Percentiles rank a stretch among this genome's conserved stretches.
Evolutionary conservation across 1,284 basidiomycete genomes (phyloP).

Genomic region (Singerocomus inundabilis): DNA sequence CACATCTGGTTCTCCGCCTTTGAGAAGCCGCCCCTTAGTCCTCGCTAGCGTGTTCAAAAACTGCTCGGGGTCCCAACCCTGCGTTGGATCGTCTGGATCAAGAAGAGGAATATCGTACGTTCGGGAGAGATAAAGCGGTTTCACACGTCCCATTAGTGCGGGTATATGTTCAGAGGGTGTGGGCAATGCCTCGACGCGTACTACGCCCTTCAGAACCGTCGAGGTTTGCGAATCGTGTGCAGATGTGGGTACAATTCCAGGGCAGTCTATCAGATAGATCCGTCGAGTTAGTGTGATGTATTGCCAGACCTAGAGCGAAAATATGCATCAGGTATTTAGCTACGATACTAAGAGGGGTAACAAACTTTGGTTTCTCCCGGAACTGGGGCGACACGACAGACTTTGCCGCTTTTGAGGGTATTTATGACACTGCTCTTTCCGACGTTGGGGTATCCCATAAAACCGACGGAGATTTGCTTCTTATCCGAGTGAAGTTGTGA

Average conservation of each 20-base stretch:
- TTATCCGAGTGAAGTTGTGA: slow-evolving; percentile 97
- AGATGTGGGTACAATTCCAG: slow-evolving; percentile 95
- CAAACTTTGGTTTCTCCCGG: slow-evolving; percentile 96
- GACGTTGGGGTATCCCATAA: slow-evolving; percentile 98
- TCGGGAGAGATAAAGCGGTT: slow-evolving; percentile 88
- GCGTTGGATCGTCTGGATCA: slow-evolving; percentile 48
- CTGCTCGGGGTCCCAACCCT: slow-evolving; percentile 71
- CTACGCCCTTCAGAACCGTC: slow-evolving; percentile 95
- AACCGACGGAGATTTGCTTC: slow-evolving; percentile 98
- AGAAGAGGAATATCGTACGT: slow-evolving; percentile 82
- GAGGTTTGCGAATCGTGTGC: slow-evolving; percentile 88
- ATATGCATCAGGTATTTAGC: slow-evolving; percentile 6
- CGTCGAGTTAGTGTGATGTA: slow-evolving; percentile 95
- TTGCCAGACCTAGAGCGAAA: slow-evolving; percentile 82
- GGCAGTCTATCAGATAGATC: slow-evolving; percentile 99
- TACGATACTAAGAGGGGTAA: slow-evolving; percentile 3
- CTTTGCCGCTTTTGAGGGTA: slow-evolving; percentile 97
- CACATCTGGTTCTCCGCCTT: slow-evolving; percentile 92
- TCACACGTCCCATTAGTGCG: slow-evolving; percentile 83
- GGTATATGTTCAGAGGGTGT: slow-evolving; percentile 95
- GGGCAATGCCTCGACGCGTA: slow-evolving; percentile 93
- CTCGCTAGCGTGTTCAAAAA: slow-evolving; percentile 86
- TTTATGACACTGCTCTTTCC: slow-evolving; percentile 99
- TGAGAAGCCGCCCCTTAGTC: slow-evolving; percentile 89
- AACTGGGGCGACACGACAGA: slow-evolving; percentile 95